Conservation (phyloP, 139 green algal species). For the Chlorella sp. region DNA sequence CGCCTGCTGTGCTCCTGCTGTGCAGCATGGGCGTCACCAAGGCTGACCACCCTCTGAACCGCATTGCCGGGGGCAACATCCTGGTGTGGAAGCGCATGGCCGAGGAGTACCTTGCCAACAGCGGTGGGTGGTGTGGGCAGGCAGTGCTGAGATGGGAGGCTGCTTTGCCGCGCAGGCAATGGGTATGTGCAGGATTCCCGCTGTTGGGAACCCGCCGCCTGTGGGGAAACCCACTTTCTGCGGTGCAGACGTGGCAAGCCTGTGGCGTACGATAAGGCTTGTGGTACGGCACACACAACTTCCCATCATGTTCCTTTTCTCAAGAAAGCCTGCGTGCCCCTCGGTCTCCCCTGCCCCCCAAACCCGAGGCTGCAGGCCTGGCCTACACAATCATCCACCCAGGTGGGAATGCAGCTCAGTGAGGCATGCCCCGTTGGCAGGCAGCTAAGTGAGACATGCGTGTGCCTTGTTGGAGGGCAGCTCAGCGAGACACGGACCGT, state of each 20-base stretch:
- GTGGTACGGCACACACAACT: neutral
- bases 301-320: no score
- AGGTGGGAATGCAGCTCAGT: neutral
- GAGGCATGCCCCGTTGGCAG: no score
- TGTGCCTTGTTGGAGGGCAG: no score
- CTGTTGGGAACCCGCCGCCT: neutral
- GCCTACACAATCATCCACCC: constrained; percentile 49
- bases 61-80: constrained; percentile 47
- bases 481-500: no score
- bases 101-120: constrained; percentile 41
- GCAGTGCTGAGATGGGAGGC: neutral
- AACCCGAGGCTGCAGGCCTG: constrained; percentile 12
- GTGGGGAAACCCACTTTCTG: no score
- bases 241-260: neutral
- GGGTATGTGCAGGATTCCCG: neutral
- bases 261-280: neutral
- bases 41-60: constrained; percentile 44
- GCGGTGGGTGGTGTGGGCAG: neutral
- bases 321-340: neutral
- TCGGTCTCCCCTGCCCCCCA: neutral
- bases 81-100: constrained; percentile 51
- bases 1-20: constrained; percentile 47
- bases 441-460: no score
- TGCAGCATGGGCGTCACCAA: constrained; percentile 40
- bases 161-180: neutral